Conservation (phyloP, 192 early-diverging fungal species). For the Backusella luteola region DNA sequence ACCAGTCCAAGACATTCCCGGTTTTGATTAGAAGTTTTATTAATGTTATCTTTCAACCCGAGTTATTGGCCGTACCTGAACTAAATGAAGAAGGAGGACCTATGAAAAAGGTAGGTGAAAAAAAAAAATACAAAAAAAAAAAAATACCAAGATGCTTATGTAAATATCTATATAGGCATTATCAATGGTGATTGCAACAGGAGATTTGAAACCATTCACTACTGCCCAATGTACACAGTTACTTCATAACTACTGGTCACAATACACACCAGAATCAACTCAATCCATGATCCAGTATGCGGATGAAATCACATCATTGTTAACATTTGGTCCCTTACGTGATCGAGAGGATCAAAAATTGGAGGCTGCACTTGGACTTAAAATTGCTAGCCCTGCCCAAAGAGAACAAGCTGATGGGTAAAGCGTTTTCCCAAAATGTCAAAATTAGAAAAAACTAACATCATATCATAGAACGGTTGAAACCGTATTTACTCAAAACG, state of each 20-base stretch:
- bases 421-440: neutral
- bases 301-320: slow-evolving; percentile 29
- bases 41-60: slow-evolving; percentile 27
- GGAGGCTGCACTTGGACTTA: slow-evolving; percentile 44
- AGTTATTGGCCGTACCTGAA: slow-evolving; percentile 11
- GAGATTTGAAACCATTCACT: slow-evolving; percentile 28
- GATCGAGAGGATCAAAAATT: slow-evolving; percentile 52
- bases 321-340: slow-evolving; percentile 48
- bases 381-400: slow-evolving; percentile 19
- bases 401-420: slow-evolving; percentile 27
- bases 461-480: slow-evolving; percentile 23
- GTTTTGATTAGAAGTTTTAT: slow-evolving; percentile 20
- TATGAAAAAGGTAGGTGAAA: slow-evolving; percentile 28
- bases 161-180: slow-evolving; percentile 19
- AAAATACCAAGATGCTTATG: neutral
- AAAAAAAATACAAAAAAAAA: neutral
- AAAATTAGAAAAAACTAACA: neutral
- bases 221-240: slow-evolving; percentile 18
- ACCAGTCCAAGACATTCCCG: slow-evolving; percentile 29
- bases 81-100: slow-evolving; percentile 32
- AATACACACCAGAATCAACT: slow-evolving; percentile 12
- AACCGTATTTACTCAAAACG: slow-evolving; percentile 34
- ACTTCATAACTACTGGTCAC: slow-evolving; percentile 29
- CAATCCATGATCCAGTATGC: slow-evolving; percentile 25
- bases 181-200: slow-evolving; percentile 17